Evolutionary conservation across 169 alveolate species (phyloP).

Genomic region (Plasmodium adleri): DNA sequence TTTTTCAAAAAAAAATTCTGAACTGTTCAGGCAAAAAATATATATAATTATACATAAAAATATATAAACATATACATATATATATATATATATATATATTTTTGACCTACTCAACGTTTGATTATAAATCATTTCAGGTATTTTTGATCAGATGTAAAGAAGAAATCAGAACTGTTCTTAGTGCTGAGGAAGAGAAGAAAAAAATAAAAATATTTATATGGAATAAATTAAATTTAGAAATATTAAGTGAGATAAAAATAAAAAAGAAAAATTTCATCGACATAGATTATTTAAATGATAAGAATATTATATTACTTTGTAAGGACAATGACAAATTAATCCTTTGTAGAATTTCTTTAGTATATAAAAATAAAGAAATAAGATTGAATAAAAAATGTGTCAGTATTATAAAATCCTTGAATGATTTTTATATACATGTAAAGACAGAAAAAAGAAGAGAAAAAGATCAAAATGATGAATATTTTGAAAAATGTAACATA

Average conservation of each 20-base stretch:
- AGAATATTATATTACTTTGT: constrained; percentile 32
- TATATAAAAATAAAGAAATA: constrained; percentile 5
- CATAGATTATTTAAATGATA: constrained; percentile 38
- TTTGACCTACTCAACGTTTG: no score
- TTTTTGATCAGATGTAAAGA: constrained; percentile 46
- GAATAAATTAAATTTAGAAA: constrained; percentile 38
- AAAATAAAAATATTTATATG: constrained; percentile 23
- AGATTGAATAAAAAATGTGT: constrained; percentile 7
- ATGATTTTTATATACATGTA: constrained; percentile 5
- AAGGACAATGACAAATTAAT: constrained; percentile 25
- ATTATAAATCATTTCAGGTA: neutral
- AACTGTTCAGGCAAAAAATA: no score
- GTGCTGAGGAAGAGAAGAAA: constrained; percentile 30
- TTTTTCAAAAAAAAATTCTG: no score
- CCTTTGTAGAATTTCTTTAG: constrained; percentile 12
- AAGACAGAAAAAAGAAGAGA: neutral
- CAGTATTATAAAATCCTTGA: neutral
- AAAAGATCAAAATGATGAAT: neutral
- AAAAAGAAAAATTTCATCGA: constrained; percentile 29
- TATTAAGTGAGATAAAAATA: constrained; percentile 45
- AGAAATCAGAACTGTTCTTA: constrained; percentile 15
- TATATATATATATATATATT: no score
- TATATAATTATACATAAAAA: no score
- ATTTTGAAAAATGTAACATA: neutral
- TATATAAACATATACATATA: no score